A percentile compares a stretch with the other conserved stretches of the same genome.
These are phyloP conservation scores for Zalerion maritima DNA, from an alignment of 495 filamentous ascomycete species.

Conservation along the genomic window DNA sequence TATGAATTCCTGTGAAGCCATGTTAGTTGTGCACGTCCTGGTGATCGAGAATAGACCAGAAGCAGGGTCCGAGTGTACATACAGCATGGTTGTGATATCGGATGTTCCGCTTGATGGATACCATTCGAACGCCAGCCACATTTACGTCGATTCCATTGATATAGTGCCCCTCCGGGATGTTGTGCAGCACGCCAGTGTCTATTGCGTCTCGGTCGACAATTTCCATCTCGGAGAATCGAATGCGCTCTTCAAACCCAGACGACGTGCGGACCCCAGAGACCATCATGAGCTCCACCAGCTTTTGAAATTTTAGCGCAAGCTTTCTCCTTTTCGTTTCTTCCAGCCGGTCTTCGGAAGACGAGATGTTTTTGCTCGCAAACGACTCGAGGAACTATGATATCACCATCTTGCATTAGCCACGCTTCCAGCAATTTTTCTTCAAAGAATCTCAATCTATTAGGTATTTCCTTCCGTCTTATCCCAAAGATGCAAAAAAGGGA, in stretches of 20 bases:
- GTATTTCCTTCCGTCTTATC: no score
- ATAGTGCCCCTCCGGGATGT: conserved; percentile 76
- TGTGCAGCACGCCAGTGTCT: conserved; percentile 70
- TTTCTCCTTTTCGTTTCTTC: conserved; percentile 94
- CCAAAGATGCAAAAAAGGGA: no score
- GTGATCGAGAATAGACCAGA: conserved; percentile 1
- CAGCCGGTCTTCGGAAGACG: conserved; percentile 85
- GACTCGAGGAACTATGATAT: conserved; percentile 79
- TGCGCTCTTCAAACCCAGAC: conserved; percentile 92
- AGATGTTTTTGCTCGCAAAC: conserved; percentile 95
- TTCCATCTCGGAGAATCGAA: conserved; percentile 91
- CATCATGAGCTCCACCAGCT: conserved; percentile 98
- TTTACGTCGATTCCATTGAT: conserved; percentile 97
- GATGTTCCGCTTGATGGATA: conserved; percentile 69
- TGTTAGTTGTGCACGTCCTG: conserved; percentile 8
- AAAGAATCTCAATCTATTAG: no score
- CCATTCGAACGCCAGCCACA: conserved; percentile 76
- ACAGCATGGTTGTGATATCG: conserved; percentile 87
- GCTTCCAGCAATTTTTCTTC: no score
- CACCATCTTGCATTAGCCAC: no score
- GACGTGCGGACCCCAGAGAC: conserved; percentile 91
- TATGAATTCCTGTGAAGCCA: conserved; percentile 70
- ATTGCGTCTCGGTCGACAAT: conserved; percentile 87
- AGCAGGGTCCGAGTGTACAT: conserved; percentile 18
- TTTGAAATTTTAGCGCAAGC: conserved; percentile 80